Evolutionary conservation across 305 asterid genomes (phyloP).

Genomic region (Fraxinus latifolia): DNA sequence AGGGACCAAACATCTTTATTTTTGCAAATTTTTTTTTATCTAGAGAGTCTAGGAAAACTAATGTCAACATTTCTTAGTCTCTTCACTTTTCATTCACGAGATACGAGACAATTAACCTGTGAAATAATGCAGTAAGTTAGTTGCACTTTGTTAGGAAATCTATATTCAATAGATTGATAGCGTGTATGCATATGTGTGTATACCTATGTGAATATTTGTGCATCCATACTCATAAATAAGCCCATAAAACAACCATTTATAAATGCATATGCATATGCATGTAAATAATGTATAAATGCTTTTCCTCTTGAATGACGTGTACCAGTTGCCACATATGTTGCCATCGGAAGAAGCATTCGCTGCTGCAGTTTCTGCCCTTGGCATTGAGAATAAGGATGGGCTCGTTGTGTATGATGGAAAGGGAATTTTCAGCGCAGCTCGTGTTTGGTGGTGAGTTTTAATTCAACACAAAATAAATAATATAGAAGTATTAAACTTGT

Average conservation of each 20-base stretch:
- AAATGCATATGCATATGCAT: conserved; percentile 17
- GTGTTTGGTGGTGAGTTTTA: conserved; percentile 89
- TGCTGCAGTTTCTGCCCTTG: conserved; percentile 95
- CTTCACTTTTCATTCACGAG: neutral
- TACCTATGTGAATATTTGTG: neutral
- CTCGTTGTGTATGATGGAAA: conserved; percentile 93
- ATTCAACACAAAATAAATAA: neutral
- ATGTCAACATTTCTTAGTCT: neutral
- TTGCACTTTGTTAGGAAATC: neutral
- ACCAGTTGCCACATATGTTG: conserved; percentile 93
- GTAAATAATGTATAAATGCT: neutral
- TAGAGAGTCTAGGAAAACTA: too few relatives aligned
- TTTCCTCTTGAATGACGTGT: conserved; percentile 3
- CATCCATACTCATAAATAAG: neutral
- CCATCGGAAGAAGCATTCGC: conserved; percentile 95
- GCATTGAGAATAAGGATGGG: conserved; percentile 81
- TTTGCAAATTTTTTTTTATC: too few relatives aligned
- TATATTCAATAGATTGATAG: neutral
- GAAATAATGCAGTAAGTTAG: neutral
- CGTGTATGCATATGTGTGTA: neutral
- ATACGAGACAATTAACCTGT: neutral
- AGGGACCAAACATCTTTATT: conserved; percentile 1
- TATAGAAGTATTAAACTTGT: neutral
- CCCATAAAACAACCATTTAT: neutral
- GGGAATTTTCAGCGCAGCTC: conserved; percentile 96